These are phyloP conservation scores for Lachnellula willkommii DNA, from an alignment of 2,329 filamentous ascomycete genomes.

Conservation along the genomic window DNA sequence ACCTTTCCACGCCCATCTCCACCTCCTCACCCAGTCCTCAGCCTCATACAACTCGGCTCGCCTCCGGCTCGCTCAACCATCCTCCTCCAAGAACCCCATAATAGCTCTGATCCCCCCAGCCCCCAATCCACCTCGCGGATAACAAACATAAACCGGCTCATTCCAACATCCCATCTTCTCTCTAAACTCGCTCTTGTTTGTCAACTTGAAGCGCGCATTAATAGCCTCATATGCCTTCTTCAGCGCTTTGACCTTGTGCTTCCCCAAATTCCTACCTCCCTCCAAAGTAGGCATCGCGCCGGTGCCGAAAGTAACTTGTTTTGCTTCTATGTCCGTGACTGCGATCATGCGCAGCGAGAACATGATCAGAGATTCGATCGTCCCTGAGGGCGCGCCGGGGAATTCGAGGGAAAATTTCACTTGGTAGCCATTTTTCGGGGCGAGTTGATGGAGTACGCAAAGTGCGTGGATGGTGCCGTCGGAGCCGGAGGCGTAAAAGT, in stretches of 20 bases:
- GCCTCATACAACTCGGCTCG: too few species aligned
- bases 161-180: conserved; percentile 83
- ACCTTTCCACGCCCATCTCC: too few species aligned
- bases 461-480: conserved; percentile 69
- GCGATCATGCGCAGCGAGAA: conserved; percentile 54
- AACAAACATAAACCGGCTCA: conserved; percentile 84
- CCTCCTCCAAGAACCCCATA: conserved; percentile 82
- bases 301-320: conserved; percentile 77
- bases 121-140: conserved; percentile 79
- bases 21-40: too few species aligned
- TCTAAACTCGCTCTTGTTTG: conserved; percentile 81
- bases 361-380: conserved; percentile 78
- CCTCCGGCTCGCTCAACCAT: conserved; percentile 24
- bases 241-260: conserved; percentile 73
- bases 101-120: conserved; percentile 79
- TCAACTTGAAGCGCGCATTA: conserved; percentile 74
- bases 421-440: conserved; percentile 80
- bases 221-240: conserved; percentile 77
- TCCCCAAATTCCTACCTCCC: conserved; percentile 75
- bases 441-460: conserved; percentile 76
- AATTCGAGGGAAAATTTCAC: conserved; percentile 97
- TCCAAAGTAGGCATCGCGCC: conserved; percentile 71
- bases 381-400: conserved; percentile 76
- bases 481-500: conserved; percentile 72
- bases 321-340: conserved; percentile 52